Conservation (phyloP, 257 asterid genomes). For the Ballota nigra region DNA sequence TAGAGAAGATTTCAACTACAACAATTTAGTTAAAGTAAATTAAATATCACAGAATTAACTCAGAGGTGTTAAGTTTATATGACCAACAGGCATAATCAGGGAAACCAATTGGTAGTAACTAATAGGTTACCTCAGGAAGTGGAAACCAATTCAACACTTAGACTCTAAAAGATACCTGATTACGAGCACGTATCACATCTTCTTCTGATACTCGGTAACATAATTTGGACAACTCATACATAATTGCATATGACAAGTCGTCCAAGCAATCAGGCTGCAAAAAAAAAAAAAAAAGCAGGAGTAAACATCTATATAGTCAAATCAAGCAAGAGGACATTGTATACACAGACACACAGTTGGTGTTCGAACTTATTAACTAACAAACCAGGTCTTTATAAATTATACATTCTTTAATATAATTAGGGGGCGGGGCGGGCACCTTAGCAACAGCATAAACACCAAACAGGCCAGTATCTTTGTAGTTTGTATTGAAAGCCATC, state of each 20-base stretch:
- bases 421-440: constrained; percentile 40
- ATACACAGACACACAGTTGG: neutral
- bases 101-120: neutral
- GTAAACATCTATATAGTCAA: neutral
- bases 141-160: neutral
- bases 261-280: constrained; percentile 85
- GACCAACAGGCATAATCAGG: neutral
- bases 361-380: neutral
- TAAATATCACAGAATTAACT: neutral
- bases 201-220: constrained; percentile 71
- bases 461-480: constrained; percentile 87
- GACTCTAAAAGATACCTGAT: constrained; percentile 52
- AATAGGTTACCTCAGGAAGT: neutral
- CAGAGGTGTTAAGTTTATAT: neutral
- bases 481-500: constrained; percentile 92
- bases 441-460: constrained; percentile 93
- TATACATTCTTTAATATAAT: neutral
- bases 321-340: constrained; percentile 1
- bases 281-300: constrained; percentile 15
- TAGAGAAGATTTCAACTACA: constrained; percentile 88
- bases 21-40: constrained; percentile 16
- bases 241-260: constrained; percentile 74
- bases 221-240: constrained; percentile 70
- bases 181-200: constrained; percentile 83
- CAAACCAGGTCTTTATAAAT: neutral